Percentiles rank a stretch among this genome's conserved stretches.
These are phyloP conservation scores for Umbilicus rupestris DNA, from an alignment of 164 flowering plant species.

Conservation along the genomic window DNA sequence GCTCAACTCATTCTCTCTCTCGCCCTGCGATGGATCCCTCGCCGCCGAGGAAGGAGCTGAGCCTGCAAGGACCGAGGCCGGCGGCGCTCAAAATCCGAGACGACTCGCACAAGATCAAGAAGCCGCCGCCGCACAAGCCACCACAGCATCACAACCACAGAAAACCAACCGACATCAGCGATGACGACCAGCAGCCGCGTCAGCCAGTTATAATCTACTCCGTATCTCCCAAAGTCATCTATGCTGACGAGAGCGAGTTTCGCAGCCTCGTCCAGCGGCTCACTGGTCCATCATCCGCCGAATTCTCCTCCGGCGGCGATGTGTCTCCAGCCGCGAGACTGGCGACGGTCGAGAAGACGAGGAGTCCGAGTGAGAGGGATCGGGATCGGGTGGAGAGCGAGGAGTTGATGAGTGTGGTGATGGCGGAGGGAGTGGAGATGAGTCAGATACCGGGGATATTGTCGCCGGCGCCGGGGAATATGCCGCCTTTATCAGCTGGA, in stretches of 20 bases:
- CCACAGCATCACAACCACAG: conserved; percentile 14
- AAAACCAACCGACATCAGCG: not conserved
- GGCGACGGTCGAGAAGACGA: conserved; percentile 41
- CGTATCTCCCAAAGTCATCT: conserved; percentile 32
- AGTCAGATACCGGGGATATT: conserved; percentile 50
- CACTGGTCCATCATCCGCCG: conserved; percentile 21
- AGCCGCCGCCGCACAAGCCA: conserved; percentile 42
- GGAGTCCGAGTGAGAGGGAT: conserved; percentile 26
- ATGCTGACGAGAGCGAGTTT: conserved; percentile 21
- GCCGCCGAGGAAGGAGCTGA: conserved; percentile 32
- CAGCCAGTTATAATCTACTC: conserved; percentile 70
- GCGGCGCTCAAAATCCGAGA: conserved; percentile 46
- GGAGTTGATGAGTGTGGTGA: not conserved
- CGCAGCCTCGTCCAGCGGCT: conserved; percentile 32
- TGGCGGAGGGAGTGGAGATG: conserved; percentile 15
- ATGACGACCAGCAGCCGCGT: conserved; percentile 14
- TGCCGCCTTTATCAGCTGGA: conserved; percentile 44
- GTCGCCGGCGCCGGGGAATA: conserved; percentile 63
- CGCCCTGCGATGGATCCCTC: conserved; percentile 11
- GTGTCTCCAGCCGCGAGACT: conserved; percentile 60
- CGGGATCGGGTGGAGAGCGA: conserved; percentile 15
- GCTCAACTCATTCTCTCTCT: too few species aligned
- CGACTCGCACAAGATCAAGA: conserved; percentile 68
- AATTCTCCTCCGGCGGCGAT: conserved; percentile 16
- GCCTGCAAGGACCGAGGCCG: conserved; percentile 73